Conservation (phyloP, 176 grass and related monocot species). For the Calamus simplicifolius region DNA sequence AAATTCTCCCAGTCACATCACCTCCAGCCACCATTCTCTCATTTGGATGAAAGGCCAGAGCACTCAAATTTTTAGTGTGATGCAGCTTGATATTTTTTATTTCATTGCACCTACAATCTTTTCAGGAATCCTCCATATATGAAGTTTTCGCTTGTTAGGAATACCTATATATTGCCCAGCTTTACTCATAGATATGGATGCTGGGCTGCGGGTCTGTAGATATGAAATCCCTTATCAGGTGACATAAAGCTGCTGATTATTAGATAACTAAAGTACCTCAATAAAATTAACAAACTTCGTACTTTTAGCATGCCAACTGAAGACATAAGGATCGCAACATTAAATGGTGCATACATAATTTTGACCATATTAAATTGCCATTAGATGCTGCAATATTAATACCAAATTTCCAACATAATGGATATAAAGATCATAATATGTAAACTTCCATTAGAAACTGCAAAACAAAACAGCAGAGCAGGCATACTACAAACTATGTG, state of each 20-base stretch:
- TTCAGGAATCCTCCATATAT: constrained; percentile 57
- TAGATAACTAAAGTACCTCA: no score
- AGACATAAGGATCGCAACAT: no score
- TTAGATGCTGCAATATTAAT: no score
- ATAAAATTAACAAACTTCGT: no score
- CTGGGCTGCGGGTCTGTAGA: constrained; percentile 63
- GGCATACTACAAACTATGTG: no score
- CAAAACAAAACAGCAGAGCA: no score
- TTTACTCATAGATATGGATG: constrained; percentile 36
- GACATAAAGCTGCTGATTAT: no score
- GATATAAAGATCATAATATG: no score
- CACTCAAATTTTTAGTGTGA: constrained; percentile 52
- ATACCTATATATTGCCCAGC: constrained; percentile 75
- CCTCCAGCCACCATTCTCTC: constrained; percentile 65
- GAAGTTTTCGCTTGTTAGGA: constrained; percentile 47
- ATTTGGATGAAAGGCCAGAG: constrained; percentile 78
- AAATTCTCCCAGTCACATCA: constrained; percentile 66
- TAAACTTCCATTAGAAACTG: no score
- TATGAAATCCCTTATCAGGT: neutral
- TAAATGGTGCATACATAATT: no score
- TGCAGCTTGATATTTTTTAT: constrained; percentile 78
- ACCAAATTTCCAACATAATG: no score
- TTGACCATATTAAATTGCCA: no score
- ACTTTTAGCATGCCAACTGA: neutral
- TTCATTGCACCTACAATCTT: constrained; percentile 47